A percentile compares a stretch with the other conserved stretches of the same genome.
Evolutionary conservation across 768 basidiomycete genomes (phyloP).

Genomic region (Tricholoma matsutake): DNA sequence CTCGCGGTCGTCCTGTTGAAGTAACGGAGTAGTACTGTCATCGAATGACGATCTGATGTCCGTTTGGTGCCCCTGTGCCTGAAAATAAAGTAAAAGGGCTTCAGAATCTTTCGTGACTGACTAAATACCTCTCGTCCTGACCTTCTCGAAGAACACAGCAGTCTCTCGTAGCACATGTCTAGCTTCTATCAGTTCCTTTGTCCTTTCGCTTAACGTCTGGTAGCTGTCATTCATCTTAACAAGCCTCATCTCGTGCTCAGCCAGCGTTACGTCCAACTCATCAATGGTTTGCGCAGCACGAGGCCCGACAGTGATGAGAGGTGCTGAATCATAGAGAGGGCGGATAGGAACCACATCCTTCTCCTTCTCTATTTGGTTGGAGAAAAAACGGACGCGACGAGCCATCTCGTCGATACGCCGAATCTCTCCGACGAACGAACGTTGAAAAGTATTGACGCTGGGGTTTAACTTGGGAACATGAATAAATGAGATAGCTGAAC

Average conservation of each 20-base stretch:
- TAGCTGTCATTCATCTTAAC: constrained; percentile 92
- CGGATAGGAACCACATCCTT: constrained; percentile 80
- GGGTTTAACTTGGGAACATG: constrained; percentile 73
- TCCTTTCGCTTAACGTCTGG: constrained; percentile 80
- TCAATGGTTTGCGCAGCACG: constrained; percentile 92
- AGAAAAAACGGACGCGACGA: constrained; percentile 89
- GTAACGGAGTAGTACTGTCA: constrained; percentile 86
- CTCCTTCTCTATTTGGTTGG: constrained; percentile 81
- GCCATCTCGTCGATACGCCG: constrained; percentile 95
- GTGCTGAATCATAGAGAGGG: constrained; percentile 81
- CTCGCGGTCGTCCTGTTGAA: constrained; percentile 89
- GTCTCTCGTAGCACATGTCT: constrained; percentile 94
- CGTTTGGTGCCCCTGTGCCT: constrained; percentile 77
- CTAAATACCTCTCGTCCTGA: constrained; percentile 24
- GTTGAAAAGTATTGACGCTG: constrained; percentile 94
- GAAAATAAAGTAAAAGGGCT: constrained; percentile 8
- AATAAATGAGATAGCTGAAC: constrained; percentile 1
- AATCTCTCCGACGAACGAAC: constrained; percentile 95
- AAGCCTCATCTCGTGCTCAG: constrained; percentile 83
- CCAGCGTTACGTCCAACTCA: constrained; percentile 83
- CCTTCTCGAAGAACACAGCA: constrained; percentile 92
- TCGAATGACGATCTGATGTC: constrained; percentile 90
- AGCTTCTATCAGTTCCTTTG: constrained; percentile 87
- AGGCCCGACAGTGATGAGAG: constrained; percentile 86
- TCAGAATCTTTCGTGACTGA: neutral